Evolutionary conservation across 2,329 filamentous ascomycete genomes (phyloP).

Genomic region (Talaromyces albobiverticillius): DNA sequence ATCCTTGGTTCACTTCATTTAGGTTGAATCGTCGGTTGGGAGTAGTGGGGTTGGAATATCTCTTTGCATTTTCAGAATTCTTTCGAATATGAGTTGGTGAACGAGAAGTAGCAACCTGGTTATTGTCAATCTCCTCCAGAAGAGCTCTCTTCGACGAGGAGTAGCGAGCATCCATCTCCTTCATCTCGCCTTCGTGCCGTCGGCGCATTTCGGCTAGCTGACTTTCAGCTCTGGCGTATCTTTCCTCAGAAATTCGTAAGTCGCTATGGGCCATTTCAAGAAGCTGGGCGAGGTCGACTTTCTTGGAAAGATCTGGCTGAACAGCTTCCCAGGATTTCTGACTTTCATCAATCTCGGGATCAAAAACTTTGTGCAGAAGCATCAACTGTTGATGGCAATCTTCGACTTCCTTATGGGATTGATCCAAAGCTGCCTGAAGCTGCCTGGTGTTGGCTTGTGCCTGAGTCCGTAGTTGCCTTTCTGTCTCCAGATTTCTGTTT

Average conservation of each 20-base stretch:
- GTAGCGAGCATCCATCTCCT: constrained; percentile 61
- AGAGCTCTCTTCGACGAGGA: constrained; percentile 67
- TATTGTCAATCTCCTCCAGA: constrained; percentile 83
- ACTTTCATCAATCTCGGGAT: constrained; percentile 68
- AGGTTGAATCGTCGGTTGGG: constrained; percentile 70
- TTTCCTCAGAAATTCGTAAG: constrained; percentile 77
- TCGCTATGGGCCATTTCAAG: constrained; percentile 87
- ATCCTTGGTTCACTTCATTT: constrained; percentile 66
- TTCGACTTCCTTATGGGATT: constrained; percentile 74
- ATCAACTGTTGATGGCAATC: constrained; percentile 79
- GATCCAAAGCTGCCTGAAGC: constrained; percentile 74
- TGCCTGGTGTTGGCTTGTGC: constrained; percentile 82
- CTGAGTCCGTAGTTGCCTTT: constrained; percentile 79
- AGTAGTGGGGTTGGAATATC: constrained; percentile 72
- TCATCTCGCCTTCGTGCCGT: constrained; percentile 68
- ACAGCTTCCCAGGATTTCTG: constrained; percentile 66
- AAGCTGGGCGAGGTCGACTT: constrained; percentile 76
- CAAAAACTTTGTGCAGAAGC: constrained; percentile 79
- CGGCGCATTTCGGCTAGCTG: constrained; percentile 77
- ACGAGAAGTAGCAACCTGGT: constrained; percentile 68
- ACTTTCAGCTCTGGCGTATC: constrained; percentile 74
- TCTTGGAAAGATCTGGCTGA: constrained; percentile 64
- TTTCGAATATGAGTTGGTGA: constrained; percentile 71
- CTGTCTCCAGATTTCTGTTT: constrained; percentile 85
- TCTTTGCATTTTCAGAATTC: constrained; percentile 57